Percentiles rank a stretch among this genome's conserved stretches.
Evolutionary conservation across 768 basidiomycete species (phyloP).

Genomic region (Panaeolus cyanescens): DNA sequence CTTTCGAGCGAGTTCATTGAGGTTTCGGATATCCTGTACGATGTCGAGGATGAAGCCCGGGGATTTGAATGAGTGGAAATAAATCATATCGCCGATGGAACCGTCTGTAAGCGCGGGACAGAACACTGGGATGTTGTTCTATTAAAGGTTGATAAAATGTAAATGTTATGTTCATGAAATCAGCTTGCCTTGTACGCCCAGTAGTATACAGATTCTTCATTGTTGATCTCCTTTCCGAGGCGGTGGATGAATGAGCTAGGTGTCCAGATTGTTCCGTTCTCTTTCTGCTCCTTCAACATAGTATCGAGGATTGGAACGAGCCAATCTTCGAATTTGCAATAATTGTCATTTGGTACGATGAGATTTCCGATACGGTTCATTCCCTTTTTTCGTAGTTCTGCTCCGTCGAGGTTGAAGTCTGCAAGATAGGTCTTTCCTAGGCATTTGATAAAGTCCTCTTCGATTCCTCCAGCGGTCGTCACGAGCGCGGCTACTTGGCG

Average conservation of each 20-base stretch:
- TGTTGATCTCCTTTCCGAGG: conserved; percentile 95
- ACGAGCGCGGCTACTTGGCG: conserved; percentile 88
- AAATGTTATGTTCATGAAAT: neutral
- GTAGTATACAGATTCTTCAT: conserved; percentile 97
- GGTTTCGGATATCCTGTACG: conserved; percentile 86
- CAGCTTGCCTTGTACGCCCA: conserved; percentile 92
- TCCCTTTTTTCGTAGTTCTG: conserved; percentile 82
- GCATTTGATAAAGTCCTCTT: conserved; percentile 99
- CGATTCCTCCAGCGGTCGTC: conserved; percentile 97
- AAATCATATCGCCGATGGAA: conserved; percentile 98
- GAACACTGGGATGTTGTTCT: conserved; percentile 99
- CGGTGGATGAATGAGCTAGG: conserved; percentile 93
- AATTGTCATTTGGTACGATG: conserved; percentile 96
- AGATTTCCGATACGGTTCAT: conserved; percentile 98
- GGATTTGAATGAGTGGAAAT: conserved; percentile 93
- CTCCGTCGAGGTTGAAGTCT: conserved; percentile 91
- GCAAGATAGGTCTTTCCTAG: conserved; percentile 95
- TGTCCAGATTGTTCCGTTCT: conserved; percentile 73
- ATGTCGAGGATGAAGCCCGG: conserved; percentile 91
- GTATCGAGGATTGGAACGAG: conserved; percentile 89
- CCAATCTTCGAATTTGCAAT: conserved; percentile 99
- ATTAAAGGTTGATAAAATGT: conserved; percentile 13
- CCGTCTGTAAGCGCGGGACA: conserved; percentile 98
- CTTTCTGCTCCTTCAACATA: conserved; percentile 88
- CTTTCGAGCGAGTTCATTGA: conserved; percentile 88